Evolutionary conservation across 129 eudicot species (phyloP), one percentile per base, ranked within the genome.

Genomic region (Erigeron canadensis): DNA sequence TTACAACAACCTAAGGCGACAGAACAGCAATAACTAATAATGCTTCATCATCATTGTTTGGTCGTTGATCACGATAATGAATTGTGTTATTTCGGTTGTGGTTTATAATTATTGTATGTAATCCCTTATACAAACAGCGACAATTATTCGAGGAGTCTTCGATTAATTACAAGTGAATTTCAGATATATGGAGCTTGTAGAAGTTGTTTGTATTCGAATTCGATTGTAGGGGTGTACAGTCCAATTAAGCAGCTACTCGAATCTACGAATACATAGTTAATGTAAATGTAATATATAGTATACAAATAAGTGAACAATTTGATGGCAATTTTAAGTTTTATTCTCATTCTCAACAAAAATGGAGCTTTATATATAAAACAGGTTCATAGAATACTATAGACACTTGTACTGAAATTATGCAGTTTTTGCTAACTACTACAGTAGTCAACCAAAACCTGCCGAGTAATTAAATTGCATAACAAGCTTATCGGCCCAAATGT

Each of bases 171-270:
- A 77, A 69, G 81, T 69, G 64, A 48, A 69, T 77, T 69, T 69
- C 69, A 77, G 75, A n/a, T n/a, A n/a, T n/a, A 61, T 48, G 5
- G 57, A 69, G 34, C 63, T 76, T 76, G 80, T 76, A 59, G 67
- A 46, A 68, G 44, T 66, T 39, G 47, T 56, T 38, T 45, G 55
- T 9, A 34, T 45, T 62, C 34, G 55, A 76, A 46, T 53, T 46
- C 57, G n/a, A n/a, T n/a, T n/a, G n/a, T n/a, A n/a, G 62, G 67
- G 69, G 54, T 68, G 75, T 59, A 68, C 37, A 76, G 68, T 47
- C 58, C 34, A 39, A 68, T 23, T 23, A 23, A 23, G 34, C 34
- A 23, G 34, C 34, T 23, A 23, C 1, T 23, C 34, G 34, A 23
- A 23, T 23, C 34, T 23, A 23, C 34, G 1, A 23, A 23, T 23